Evolutionary conservation across 176 grass and related monocot species (phyloP).

Genomic region (Carex scoparia): DNA sequence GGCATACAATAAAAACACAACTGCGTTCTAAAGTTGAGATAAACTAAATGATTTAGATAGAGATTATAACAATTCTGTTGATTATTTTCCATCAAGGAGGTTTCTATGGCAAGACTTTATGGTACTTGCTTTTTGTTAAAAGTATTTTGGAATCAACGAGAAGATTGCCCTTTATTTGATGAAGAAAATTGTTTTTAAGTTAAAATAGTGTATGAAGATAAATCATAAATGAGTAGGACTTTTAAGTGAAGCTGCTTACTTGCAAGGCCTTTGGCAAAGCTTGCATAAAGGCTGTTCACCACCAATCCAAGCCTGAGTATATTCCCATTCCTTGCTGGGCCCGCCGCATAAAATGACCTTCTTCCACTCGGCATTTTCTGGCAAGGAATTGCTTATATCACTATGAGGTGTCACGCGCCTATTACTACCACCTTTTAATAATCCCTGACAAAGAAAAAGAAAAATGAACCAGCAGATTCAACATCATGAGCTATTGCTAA

Average conservation of each 20-base stretch:
- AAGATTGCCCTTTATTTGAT: background rate
- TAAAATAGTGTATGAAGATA: background rate
- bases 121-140: background rate
- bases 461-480: background rate
- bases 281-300: conserved; percentile 77
- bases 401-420: conserved; percentile 51
- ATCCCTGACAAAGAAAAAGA: conserved; percentile 43
- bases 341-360: conserved; percentile 54
- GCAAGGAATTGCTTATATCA: conserved; percentile 70
- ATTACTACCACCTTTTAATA: conserved; percentile 87
- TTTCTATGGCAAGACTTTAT: background rate
- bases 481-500: background rate
- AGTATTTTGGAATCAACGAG: background rate
- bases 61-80: background rate
- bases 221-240: background rate
- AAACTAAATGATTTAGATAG: background rate
- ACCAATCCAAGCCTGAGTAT: conserved; percentile 72
- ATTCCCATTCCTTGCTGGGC: conserved; percentile 49
- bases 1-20: background rate
- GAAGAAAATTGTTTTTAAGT: background rate
- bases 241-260: conserved; percentile 33
- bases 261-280: conserved; percentile 83
- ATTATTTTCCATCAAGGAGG: background rate
- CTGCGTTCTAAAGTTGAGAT: background rate
- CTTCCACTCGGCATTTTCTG: conserved; percentile 87